These are phyloP conservation scores for Lipomyces orientalis DNA, from an alignment of 805 yeast genomes.

Conservation along the genomic window DNA sequence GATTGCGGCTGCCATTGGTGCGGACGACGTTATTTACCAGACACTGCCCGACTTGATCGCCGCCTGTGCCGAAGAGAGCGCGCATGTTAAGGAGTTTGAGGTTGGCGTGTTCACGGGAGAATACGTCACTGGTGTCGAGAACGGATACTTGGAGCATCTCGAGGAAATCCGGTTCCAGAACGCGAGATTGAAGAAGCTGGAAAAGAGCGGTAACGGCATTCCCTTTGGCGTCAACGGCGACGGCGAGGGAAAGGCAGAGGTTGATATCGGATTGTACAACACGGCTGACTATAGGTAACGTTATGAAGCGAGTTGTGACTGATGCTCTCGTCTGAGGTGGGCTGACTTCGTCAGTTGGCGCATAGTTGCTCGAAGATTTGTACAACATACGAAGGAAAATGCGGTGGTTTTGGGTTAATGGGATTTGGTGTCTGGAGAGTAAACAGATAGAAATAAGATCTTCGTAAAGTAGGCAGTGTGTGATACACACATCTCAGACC, in stretches of 20 bases:
- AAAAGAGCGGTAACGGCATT: constrained; percentile 50
- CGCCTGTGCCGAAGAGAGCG: constrained; percentile 59
- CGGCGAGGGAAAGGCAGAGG: constrained; percentile 79
- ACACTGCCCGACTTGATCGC: constrained; percentile 78
- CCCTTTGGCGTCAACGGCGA: constrained; percentile 49
- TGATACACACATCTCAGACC: neutral
- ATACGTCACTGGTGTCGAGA: constrained; percentile 93
- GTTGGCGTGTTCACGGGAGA: constrained; percentile 96
- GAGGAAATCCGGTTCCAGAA: constrained; percentile 83
- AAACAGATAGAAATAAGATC: neutral
- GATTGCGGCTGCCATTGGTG: constrained; percentile 79
- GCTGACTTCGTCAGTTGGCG: neutral
- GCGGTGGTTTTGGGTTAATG: neutral
- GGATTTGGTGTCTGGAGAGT: neutral
- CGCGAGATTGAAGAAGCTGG: constrained; percentile 44
- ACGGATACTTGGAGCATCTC: constrained; percentile 76
- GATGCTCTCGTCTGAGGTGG: neutral
- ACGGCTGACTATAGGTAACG: constrained; percentile 54
- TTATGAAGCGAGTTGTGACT: neutral
- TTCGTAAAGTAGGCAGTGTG: neutral
- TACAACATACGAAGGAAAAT: neutral
- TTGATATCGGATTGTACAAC: constrained; percentile 66
- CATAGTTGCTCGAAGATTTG: neutral
- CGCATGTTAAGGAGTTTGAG: constrained; percentile 69
- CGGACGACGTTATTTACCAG: constrained; percentile 91